Conservation (phyloP, 2,329 filamentous ascomycete genomes). For the Chrysosporium queenslandicum region DNA sequence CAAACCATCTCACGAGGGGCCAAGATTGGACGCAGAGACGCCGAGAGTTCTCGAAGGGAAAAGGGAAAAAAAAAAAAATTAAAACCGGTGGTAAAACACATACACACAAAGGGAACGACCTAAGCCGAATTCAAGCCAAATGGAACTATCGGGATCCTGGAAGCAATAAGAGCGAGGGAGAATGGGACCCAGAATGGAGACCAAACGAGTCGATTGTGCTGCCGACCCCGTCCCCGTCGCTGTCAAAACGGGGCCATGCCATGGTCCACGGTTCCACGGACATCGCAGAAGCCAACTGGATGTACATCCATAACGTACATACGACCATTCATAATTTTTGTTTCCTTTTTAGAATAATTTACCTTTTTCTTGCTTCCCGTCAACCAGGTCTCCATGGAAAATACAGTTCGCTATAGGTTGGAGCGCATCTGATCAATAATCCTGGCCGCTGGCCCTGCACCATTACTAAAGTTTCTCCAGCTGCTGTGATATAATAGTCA, state of each 20-base stretch:
- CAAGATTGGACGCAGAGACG: neutral
- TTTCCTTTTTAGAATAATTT: neutral
- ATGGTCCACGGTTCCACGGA: constrained; percentile 6
- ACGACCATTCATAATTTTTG: neutral
- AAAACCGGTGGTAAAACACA: neutral
- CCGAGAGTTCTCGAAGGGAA: neutral
- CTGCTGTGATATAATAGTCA: constrained; percentile 1
- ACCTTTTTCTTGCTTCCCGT: neutral
- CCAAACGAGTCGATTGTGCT: neutral
- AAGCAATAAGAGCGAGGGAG: no score
- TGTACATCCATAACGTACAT: neutral
- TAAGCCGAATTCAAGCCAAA: constrained; percentile 1
- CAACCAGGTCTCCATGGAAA: neutral
- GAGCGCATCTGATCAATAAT: neutral
- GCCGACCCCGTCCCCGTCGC: neutral
- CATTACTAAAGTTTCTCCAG: constrained; percentile 1
- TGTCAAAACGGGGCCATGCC: constrained; percentile 6
- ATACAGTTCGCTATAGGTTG: neutral
- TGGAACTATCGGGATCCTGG: no score
- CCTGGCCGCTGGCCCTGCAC: neutral
- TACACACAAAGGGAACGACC: neutral
- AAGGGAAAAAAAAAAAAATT: neutral
- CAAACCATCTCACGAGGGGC: neutral
- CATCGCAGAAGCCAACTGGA: neutral
- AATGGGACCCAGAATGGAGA: neutral